phyloP scores from a whole-genome alignment of 176 grass and related monocot genomes.

The Oryza brachyantha region DNA sequence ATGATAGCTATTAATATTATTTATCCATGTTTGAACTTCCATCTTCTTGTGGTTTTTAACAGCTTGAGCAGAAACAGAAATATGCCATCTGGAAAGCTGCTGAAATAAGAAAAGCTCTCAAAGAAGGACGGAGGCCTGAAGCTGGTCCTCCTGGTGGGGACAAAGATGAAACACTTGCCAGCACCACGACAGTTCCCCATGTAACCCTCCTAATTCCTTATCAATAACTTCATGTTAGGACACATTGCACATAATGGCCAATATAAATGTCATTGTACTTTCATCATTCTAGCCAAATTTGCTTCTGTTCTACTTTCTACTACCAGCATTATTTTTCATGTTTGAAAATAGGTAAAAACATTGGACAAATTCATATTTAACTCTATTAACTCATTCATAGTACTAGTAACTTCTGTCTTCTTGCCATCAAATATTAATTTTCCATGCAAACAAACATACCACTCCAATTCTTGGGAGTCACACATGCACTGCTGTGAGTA shows the following conservation, averaged over 20 bases:
- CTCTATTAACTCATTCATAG: constrained; percentile 12
- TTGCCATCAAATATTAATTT: not conserved
- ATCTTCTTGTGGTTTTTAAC: constrained; percentile 14
- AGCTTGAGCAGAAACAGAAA: constrained; percentile 97
- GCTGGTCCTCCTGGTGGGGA: constrained; percentile 90
- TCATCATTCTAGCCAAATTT: not conserved
- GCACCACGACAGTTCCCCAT: constrained; percentile 31
- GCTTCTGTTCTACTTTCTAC: constrained; percentile 8
- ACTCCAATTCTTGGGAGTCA: not conserved
- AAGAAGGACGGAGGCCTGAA: constrained; percentile 90
- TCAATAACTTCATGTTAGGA: not conserved
- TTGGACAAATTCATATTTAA: constrained; percentile 44
- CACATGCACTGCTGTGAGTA: not conserved
- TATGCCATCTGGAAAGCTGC: constrained; percentile 98
- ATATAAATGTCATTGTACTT: not conserved
- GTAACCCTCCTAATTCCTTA: constrained; percentile 40
- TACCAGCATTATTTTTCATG: not conserved
- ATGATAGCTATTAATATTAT: not conserved
- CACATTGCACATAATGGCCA: not conserved
- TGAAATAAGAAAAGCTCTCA: constrained; percentile 96
- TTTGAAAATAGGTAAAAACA: not conserved
- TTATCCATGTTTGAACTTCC: not conserved
- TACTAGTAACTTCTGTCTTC: not conserved
- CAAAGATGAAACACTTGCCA: constrained; percentile 51
- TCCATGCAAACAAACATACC: constrained; percentile 1